Evolutionary conservation across 371 early-diverging fungal species (phyloP), one percentile per base, ranked within the genome.

Genomic region (Mortierella sp.): DNA sequence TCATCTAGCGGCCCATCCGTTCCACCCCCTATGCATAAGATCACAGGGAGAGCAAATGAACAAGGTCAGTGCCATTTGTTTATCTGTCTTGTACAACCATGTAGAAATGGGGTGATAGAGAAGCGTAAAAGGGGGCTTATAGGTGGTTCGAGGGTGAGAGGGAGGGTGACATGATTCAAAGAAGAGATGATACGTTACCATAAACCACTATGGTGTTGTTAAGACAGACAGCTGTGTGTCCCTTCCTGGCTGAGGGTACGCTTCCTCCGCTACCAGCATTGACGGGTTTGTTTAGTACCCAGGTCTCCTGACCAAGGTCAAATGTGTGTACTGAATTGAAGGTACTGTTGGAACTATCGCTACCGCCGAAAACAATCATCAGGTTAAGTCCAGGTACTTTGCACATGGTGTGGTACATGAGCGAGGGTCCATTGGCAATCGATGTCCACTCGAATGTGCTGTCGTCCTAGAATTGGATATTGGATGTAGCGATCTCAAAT

Each of bases 361-460:
- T 68, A 32, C 81, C 81, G n/a, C 81, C 81, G 69, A 80, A 80
- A 68, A 70, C 28, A 14, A 62, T 59, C 81, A 80, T 75, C 26
- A 5, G 49, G 45, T 80, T 75, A 43, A 75, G 60, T 20, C 76
- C 81, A 6, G 81, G 10, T 24, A 80, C 66, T 28, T 58, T 72
- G 60, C 81, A 80, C 81, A 80, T 75, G 3, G 81, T 75, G 39
- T 80, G 81, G 35, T 72, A 80, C 76, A 70, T 70, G 51, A 80
- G 62, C 0, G 81, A 24, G 6, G 81, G 76, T 35, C 81, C 81
- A 51, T 69, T 69, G 35, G 81, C 81, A 11, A 80, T 64, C n/a
- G 75, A 65, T 22, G 55, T 72, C 75, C 75, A 80, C 20, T 60
- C 39, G 61, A 75, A 69, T 3, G 75, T 80, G 40, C 81, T 80